phyloP scores from a whole-genome alignment of 1,284 basidiomycete species.

The Neolentinus lepideus region DNA sequence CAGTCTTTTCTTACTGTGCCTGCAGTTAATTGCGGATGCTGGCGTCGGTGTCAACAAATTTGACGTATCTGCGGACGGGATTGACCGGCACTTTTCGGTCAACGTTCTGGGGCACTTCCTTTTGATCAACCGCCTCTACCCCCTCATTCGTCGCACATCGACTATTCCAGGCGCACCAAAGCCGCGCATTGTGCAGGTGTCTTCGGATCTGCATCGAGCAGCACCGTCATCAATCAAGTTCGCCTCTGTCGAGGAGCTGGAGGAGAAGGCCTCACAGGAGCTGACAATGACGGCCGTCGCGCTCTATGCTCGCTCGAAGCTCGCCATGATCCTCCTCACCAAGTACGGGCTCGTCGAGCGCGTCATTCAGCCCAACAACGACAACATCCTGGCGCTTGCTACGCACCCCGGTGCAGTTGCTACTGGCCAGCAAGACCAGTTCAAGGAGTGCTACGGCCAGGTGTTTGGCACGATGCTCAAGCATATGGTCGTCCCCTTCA shows the following conservation, averaged over 20 bases:
- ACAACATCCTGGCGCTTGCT: conserved; percentile 28
- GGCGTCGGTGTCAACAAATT: conserved; percentile 35
- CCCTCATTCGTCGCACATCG: conserved; percentile 31
- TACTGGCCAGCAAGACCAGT: conserved; percentile 36
- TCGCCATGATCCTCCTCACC: conserved; percentile 34
- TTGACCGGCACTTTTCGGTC: conserved; percentile 32
- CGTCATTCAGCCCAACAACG: conserved; percentile 23
- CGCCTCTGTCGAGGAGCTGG: conserved; percentile 29
- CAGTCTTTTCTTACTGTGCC: not conserved
- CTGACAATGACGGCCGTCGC: not conserved
- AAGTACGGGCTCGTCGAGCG: conserved; percentile 30
- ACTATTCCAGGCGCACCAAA: conserved; percentile 16
- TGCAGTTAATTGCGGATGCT: conserved; percentile 29
- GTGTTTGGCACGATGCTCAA: conserved; percentile 26
- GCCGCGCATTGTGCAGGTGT: conserved; percentile 34
- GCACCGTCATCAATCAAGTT: conserved; percentile 27
- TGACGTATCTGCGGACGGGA: conserved; percentile 27
- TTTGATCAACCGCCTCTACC: conserved; percentile 35
- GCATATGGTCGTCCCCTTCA: conserved; percentile 24
- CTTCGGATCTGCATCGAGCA: conserved; percentile 31
- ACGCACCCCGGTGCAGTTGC: conserved; percentile 35
- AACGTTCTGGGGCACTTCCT: conserved; percentile 36
- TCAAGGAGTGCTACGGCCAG: conserved; percentile 30
- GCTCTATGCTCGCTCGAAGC: conserved; percentile 35
- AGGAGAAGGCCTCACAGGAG: conserved; percentile 2